A percentile compares a stretch with the other conserved stretches of the same genome.
Evolutionary conservation across 192 early-diverging fungal genomes (phyloP).

Genomic region (Allomyces arbusculus): DNA sequence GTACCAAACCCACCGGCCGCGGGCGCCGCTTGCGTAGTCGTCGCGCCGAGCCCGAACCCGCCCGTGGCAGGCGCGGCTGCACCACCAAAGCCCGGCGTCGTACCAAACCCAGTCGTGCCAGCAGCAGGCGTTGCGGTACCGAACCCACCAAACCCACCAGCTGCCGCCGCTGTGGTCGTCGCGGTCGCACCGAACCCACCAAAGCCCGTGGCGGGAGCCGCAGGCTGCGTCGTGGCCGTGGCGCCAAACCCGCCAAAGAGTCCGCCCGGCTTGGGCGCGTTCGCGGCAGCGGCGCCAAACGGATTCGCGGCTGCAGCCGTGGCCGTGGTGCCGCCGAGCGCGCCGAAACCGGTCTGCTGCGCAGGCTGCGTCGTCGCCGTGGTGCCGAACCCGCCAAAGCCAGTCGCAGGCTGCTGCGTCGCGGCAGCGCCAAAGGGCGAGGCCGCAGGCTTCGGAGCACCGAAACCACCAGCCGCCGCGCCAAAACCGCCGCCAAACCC

Average conservation of each 20-base stretch:
- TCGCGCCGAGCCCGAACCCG: slow-evolving; percentile 9
- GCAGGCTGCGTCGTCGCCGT: slow-evolving; percentile 6
- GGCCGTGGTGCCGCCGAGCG: slow-evolving; percentile 1
- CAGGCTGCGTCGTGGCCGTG: slow-evolving; percentile 2
- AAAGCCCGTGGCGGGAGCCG: slow-evolving; percentile 16
- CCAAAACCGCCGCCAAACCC: slow-evolving; percentile 4
- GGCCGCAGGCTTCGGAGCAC: slow-evolving; percentile 4
- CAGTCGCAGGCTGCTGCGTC: slow-evolving; percentile 6
- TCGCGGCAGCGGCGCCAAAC: slow-evolving; percentile 16
- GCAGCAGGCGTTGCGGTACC: slow-evolving; percentile 9
- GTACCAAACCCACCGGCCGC: slow-evolving; percentile 5
- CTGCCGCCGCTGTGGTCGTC: slow-evolving; percentile 12
- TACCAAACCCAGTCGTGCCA: slow-evolving; percentile 19
- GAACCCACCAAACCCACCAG: slow-evolving; percentile 16
- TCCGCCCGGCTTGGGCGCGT: slow-evolving; percentile 8
- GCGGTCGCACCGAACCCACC: slow-evolving; percentile 11
- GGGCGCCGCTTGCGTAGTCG: slow-evolving; percentile 5
- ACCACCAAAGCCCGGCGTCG: slow-evolving; percentile 9
- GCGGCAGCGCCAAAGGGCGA: slow-evolving; percentile 6
- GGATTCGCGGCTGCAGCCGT: slow-evolving; percentile 15
- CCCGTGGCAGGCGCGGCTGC: slow-evolving; percentile 10
- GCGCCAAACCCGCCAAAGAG: slow-evolving; percentile 16
- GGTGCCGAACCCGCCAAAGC: slow-evolving; percentile 22
- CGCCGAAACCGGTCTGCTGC: too few relatives aligned
- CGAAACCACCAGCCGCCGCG: neutral